Evolutionary conservation across 2,329 filamentous ascomycete genomes (phyloP).

Genomic region (Ophiostoma montium): DNA sequence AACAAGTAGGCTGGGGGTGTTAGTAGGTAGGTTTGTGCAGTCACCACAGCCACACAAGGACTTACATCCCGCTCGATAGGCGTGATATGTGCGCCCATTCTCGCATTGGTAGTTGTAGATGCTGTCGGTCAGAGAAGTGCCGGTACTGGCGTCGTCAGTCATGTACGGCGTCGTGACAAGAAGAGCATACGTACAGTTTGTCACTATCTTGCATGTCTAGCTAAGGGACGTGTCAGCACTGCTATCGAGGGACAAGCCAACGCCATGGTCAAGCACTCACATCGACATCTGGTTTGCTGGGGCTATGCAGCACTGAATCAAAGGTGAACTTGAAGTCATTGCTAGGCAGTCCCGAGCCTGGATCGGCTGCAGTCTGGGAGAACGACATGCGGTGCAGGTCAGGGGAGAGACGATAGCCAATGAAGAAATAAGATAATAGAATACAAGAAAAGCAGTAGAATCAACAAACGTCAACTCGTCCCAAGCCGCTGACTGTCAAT

Average conservation of each 20-base stretch:
- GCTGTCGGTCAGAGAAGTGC: constrained; percentile 18
- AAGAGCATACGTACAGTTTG: background rate
- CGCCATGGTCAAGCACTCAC: constrained; percentile 8
- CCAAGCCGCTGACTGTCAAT: too few species aligned
- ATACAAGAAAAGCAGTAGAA: too few species aligned
- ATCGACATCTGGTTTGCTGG: constrained; percentile 15
- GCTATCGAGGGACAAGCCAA: background rate
- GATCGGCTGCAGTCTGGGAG: too few species aligned
- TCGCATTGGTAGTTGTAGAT: constrained; percentile 18
- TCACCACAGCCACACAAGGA: too few species aligned
- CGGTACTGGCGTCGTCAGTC: background rate
- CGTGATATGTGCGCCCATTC: constrained; percentile 21
- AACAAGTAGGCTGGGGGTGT: constrained; percentile 22
- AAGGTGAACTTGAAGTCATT: background rate
- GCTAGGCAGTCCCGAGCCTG: background rate
- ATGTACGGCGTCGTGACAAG: background rate
- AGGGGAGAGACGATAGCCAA: too few species aligned
- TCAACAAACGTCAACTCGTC: too few species aligned
- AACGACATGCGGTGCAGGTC: too few species aligned
- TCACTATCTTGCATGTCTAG: background rate
- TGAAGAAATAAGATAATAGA: too few species aligned
- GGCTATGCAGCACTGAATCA: constrained; percentile 13
- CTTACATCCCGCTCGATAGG: constrained; percentile 20
- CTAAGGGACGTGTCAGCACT: background rate
- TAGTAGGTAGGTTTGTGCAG: too few species aligned